Evolutionary conservation across 306 rosid species (phyloP), one percentile per base, ranked within the genome.

Genomic region (Vachellia collinsii): DNA sequence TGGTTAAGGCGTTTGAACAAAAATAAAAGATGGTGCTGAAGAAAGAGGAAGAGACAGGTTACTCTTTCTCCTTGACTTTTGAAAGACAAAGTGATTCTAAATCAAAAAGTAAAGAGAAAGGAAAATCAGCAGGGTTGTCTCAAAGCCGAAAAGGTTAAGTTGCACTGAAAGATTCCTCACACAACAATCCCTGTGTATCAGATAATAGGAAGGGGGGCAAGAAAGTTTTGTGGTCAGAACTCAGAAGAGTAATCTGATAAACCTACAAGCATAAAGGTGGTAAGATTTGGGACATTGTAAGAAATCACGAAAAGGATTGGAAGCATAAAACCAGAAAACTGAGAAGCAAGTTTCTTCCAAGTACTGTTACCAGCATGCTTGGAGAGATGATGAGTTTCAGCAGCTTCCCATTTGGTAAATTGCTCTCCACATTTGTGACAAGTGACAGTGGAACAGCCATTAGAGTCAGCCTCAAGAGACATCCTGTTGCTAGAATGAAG

Each of bases 371-470:
- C 97, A 48, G 98, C 98, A 88, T 93, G 98, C 81, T 90, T 93
- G 82, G 98, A 91, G 71, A 93, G 93, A 86, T 93, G 98, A 72
- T 93, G 98, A 48, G 94, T 77, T 83, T 91, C 98, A 75, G 97
- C 98, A 83, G 92, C 94, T 43, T 93, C 98, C 97, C 96, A 91
- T 79, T 88, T 93, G 83, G 39, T 83, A 41, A 93, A 93, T 72
- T 90, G 92, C 77, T 90, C 98, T 38, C 98, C 98, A 80, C 98
- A 93, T 85, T 93, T 93, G 86, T 91, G 97, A 43, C 98, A 93
- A 80, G 90, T 87, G 25, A 90, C 79, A 23, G 84, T 59, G 12
- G 84, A 86, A 71, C 88, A 79, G 29, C 90, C 92, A 77, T 86
- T 85, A 8, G 89, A 75, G n/a, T 92, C 90, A 19, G 81, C 72